Base-by-base conservation (phyloP, 768 basidiomycete genomes). In the Tremella fuciformis region DNA sequence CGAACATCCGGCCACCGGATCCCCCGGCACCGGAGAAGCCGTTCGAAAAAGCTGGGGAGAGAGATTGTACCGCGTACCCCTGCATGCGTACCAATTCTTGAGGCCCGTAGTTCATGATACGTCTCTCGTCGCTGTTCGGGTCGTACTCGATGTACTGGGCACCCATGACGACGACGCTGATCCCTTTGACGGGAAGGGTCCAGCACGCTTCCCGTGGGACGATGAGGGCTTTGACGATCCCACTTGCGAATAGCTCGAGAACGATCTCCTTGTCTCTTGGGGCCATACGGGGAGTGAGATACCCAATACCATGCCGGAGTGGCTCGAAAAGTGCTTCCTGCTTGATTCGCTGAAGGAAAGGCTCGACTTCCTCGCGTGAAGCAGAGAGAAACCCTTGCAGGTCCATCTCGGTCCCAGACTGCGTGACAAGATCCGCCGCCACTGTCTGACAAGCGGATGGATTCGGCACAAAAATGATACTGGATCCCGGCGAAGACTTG, bases 21-120 rank as follows among this genome's bases (percentile, higher is more conserved):
- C 59, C 52, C 24, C 34, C 13, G 6, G n/a, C 4, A 18, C 42
- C 42, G n/a, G n/a, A 18, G 42, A 46, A 18, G n/a, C 42, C 42
- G 42, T 46, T 46, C 16, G 42, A 18, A 4, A 46, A 8, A 8
- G 42, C 22, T 53, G 60, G 47, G 64, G 62, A 40, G 4, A 67
- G 65, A 18, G 68, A 63, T 21, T 55, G 49, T 22, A 60, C 57
- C 2, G 92, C 92, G 29, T 85, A 83, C 55, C 89, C 84, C 76
- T 98, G 93, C 93, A 99, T 98, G 57, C 84, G 85, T 51, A 88
- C 85, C 37, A 99, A 77, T 66, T 98, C 92, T 18, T 84, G 81
- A 38, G 94, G 78, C 0, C 80, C 79, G 75, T 98, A 98, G 72
- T 92, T 91, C 44, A 82, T 82, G 50, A 94, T 73, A 66, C 87